phyloP scores from a whole-genome alignment of 257 asterid species.

The Solanum stenotomum region DNA sequence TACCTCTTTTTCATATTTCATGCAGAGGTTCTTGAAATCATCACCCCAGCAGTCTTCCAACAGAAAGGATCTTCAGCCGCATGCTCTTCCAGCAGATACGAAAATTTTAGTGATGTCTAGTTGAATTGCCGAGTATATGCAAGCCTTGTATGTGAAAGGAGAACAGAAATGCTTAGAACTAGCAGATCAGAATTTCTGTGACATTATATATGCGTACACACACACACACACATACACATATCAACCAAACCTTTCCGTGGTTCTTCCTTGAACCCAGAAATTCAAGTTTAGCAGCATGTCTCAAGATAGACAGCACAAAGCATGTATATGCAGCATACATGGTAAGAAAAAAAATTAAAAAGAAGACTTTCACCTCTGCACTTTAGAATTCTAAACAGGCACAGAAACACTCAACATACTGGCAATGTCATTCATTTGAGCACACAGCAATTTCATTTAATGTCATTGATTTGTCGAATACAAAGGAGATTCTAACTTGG shows the following conservation, averaged over 20 bases:
- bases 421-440: neutral
- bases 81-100: constrained; percentile 34
- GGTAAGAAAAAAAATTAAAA: neutral
- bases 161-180: neutral
- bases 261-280: neutral
- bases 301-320: neutral
- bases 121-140: neutral
- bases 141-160: neutral
- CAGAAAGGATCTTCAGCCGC: constrained; percentile 41
- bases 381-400: neutral
- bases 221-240: too few species aligned
- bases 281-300: neutral
- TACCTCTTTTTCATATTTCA: constrained; percentile 66
- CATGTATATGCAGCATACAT: neutral
- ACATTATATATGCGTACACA: neutral
- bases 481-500: neutral
- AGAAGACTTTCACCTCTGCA: neutral
- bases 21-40: constrained; percentile 62
- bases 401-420: neutral
- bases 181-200: neutral
- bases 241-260: neutral
- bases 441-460: neutral
- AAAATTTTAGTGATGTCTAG: neutral
- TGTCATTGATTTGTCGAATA: neutral
- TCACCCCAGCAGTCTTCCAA: constrained; percentile 90